Conservation (phyloP, 768 basidiomycete genomes). For the Cystobasidium tubakii region DNA sequence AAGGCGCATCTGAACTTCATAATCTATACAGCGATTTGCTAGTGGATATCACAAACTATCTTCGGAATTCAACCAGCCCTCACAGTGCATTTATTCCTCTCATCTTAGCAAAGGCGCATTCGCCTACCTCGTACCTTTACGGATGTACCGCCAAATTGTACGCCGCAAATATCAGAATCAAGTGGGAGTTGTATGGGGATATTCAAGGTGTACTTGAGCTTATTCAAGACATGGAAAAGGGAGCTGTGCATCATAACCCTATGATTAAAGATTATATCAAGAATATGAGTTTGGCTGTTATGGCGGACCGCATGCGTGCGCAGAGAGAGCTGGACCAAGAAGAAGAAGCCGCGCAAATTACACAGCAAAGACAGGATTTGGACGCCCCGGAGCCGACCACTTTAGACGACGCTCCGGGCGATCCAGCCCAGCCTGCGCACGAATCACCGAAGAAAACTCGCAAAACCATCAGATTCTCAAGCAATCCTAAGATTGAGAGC, state of each 20-base stretch:
- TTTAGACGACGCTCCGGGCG: not conserved
- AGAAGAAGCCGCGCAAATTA: not conserved
- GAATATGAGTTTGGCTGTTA: constrained; percentile 12
- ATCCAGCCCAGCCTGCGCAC: not conserved
- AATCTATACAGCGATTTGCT: constrained; percentile 5
- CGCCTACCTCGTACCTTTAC: constrained; percentile 13
- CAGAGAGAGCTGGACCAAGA: not conserved
- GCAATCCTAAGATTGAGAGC: constrained; percentile 8
- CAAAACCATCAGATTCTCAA: not conserved
- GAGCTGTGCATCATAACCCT: constrained; percentile 1
- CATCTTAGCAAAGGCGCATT: constrained; percentile 19
- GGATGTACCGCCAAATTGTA: constrained; percentile 28
- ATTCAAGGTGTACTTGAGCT: constrained; percentile 16
- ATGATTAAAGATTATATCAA: not conserved
- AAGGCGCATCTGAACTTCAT: not conserved
- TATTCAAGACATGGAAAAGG: constrained; percentile 29
- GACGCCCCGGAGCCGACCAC: not conserved
- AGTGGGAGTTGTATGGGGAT: constrained; percentile 29
- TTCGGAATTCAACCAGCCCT: not conserved
- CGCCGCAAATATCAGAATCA: constrained; percentile 6
- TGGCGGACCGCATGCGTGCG: constrained; percentile 7
- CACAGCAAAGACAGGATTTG: not conserved
- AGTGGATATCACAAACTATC: constrained; percentile 13
- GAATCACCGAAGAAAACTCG: not conserved
- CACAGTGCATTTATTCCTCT: constrained; percentile 17